Base-by-base conservation (phyloP, 371 early-diverging fungal species). In the Mucor plumbeus region DNA sequence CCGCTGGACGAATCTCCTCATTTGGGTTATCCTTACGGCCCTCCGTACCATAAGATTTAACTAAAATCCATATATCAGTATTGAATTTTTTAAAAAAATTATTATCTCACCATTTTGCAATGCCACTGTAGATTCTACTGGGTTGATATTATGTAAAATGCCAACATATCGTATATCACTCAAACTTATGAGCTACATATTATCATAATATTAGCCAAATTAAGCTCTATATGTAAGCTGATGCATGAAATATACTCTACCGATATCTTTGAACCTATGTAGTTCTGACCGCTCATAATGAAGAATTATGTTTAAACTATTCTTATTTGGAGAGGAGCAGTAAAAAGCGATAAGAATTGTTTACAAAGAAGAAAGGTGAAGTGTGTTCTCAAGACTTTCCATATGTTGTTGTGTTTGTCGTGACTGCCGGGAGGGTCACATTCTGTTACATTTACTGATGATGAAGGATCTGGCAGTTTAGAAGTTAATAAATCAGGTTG, bases 81-180 rank as follows among this genome's bases (percentile, higher is more conserved):
- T 6, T 44, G 44, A 3, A 26, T 26, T 26, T 26, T 7, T 44
- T n/a, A n/a, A n/a, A n/a, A 15, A 44, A 41, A 3, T 21, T 0
- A 10, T 3, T 21, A 21, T 48, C 53, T 70, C 79, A 91, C 93
- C 92, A 76, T 96, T 87, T 65, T 91, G 89, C 54, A 98, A 88
- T 14, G 95, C 87, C 47, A 98, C 93, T 9, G 96, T 93, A 21
- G 93, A 90, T 67, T 94, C 93, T n/a, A 83, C 73, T 58, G 91
- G 88, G 84, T 96, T 92, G 69, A 97, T 92, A 59, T 87, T 88
- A 73, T 91, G 90, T 43, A 98, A 87, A 43, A 87, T 89, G 40
- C 97, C 98, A 48, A 93, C 92, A 77, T 95, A 98, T 65, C 96
- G 90, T 76, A 96, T 92, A 70, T 94, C 92, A 61, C 92, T 91